Evolutionary conservation across 192 early-diverging fungal species (phyloP), one percentile per base, ranked within the genome.

Genomic region (Fimicolochytrium jonesii): DNA sequence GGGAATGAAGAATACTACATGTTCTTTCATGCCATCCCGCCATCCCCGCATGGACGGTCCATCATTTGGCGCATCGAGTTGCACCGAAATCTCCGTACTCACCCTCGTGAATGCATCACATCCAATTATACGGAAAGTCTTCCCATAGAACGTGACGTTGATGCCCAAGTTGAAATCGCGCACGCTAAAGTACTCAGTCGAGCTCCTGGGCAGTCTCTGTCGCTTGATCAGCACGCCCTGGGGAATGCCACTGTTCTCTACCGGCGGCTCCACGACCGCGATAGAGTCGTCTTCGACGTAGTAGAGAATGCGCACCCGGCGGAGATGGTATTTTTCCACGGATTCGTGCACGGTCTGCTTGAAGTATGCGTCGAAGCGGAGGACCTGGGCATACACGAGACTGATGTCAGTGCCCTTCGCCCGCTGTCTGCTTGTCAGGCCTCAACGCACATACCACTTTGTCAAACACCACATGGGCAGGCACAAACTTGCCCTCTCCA

Each of bases 231-330:
- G 66, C 26, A 85, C 74, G 20, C 82, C 82, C 61, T 86, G 84
- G 9, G 78, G 73, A 61, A 85, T 86, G 1, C 82, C 81, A 26
- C 51, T 60, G 65, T 85, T 85, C 56, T 83, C 84, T 2, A 83
- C 76, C 0, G 81, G 82, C 6, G 84, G 84, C 59, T 86, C 84
- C 23, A 81, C 75, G 25, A 86, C 84, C 3, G 82, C 69, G 57
- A 86, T 85, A 6, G 82, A 81, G 62, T 85, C 80, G 66, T 86
- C 84, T 67, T 86, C 82, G 30, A 82, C 68, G 54, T 68, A 85
- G 74, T 78, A 85, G 26, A 75, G 69, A 46, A 85, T 83, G 11
- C 74, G 46, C 4, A 85, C 81, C 31, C 76, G 73, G 31, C 82
- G 76, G 13, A 86, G 71, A 37, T 82, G 82, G 61, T 81, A 82